These are phyloP conservation scores for Fraxinus latifolia DNA, from an alignment of 305 asterid genomes.

Conservation along the genomic window DNA sequence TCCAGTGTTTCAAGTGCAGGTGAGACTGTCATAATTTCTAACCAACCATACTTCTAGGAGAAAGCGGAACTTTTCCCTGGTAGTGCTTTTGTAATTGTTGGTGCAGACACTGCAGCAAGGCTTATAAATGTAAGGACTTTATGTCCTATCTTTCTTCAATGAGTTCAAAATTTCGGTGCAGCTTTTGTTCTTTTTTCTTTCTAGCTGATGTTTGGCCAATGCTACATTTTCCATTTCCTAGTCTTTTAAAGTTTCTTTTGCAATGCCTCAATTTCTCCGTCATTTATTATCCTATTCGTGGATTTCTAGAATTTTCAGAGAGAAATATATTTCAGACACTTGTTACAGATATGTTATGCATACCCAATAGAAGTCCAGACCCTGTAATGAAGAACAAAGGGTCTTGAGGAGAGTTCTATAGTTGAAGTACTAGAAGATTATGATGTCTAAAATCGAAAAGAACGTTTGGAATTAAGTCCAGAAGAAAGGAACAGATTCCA, in stretches of 20 bases:
- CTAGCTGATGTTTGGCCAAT: neutral
- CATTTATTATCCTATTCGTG: neutral
- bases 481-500: neutral
- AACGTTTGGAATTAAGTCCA: neutral
- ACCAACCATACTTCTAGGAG: constrained; percentile 89
- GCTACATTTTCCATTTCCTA: neutral
- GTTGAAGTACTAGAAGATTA: neutral
- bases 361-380: neutral
- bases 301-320: neutral
- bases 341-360: neutral
- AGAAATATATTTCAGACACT: neutral
- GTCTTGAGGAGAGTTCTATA: neutral
- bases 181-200: neutral
- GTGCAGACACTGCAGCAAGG: constrained; percentile 84
- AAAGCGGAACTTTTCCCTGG: constrained; percentile 93
- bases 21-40: constrained; percentile 75
- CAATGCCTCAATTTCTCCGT: neutral
- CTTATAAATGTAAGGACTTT: constrained; percentile 67
- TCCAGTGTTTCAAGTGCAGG: constrained; percentile 48
- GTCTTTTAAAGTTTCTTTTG: neutral
- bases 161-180: neutral
- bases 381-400: neutral
- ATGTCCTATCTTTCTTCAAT: neutral
- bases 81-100: constrained; percentile 71
- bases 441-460: neutral